Evolutionary conservation across 108 stramenopile species (phyloP).

Genomic region (Chaetoceros tenuissimus): DNA sequence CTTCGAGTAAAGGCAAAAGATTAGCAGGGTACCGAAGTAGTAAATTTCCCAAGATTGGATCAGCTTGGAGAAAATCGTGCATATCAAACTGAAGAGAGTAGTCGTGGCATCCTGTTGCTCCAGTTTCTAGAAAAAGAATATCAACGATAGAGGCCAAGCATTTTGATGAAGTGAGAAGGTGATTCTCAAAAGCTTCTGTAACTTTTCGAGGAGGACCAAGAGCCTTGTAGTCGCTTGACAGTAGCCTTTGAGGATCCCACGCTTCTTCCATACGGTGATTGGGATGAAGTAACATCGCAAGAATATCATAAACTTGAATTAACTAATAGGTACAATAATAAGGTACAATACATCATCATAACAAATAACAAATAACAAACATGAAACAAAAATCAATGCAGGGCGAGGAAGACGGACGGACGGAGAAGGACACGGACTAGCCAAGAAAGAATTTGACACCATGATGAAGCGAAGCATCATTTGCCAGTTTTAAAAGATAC

Average conservation of each 20-base stretch:
- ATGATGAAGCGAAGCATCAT: too few relatives aligned
- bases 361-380: too few relatives aligned
- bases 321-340: too few relatives aligned
- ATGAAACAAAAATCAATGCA: too few relatives aligned
- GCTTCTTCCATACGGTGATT: too few relatives aligned
- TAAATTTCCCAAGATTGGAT: constrained; percentile 68
- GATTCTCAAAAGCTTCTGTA: constrained; percentile 28
- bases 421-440: too few relatives aligned
- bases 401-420: too few relatives aligned
- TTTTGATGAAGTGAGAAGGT: constrained; percentile 9
- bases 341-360: too few relatives aligned
- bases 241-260: constrained; percentile 1
- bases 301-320: too few relatives aligned
- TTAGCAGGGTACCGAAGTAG: constrained; percentile 69
- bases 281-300: too few relatives aligned
- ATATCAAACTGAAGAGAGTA: constrained; percentile 42
- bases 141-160: constrained; percentile 18
- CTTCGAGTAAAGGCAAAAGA: constrained; percentile 60
- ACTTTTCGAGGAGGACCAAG: constrained; percentile 40
- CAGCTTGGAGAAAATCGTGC: constrained; percentile 49
- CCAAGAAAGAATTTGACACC: too few relatives aligned
- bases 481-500: too few relatives aligned
- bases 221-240: constrained; percentile 27
- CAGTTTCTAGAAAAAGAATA: constrained; percentile 23
- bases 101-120: not conserved